Conservation (phyloP, 306 rosid genomes). For the Ormosia semicastrata region DNA sequence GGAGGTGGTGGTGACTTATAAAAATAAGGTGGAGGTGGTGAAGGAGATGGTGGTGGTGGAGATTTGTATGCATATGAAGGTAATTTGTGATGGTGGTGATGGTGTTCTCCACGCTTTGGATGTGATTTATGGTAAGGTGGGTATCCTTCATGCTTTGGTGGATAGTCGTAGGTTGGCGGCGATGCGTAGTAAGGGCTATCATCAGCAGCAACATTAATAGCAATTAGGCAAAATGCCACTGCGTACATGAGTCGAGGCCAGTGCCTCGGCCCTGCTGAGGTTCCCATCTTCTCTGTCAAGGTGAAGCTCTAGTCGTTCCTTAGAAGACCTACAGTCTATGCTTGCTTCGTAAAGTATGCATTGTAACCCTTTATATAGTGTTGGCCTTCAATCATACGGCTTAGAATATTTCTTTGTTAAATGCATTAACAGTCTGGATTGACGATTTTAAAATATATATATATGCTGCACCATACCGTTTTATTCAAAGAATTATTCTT, state of each 20-base stretch:
- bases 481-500: neutral
- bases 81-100: neutral
- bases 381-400: neutral
- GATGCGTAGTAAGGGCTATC: constrained; percentile 23
- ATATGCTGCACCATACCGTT: neutral
- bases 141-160: neutral
- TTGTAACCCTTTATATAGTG: constrained; percentile 46
- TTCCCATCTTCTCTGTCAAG: constrained; percentile 37
- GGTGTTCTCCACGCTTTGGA: neutral
- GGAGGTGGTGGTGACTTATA: neutral
- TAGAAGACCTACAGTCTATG: neutral
- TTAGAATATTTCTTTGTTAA: neutral
- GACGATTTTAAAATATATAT: constrained; percentile 2
- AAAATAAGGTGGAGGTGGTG: neutral
- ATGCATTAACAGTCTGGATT: constrained; percentile 9
- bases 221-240: constrained; percentile 40
- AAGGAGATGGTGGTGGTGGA: neutral
- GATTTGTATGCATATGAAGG: neutral
- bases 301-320: neutral
- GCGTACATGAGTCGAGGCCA: constrained; percentile 49
- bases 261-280: constrained; percentile 31
- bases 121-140: constrained; percentile 8
- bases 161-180: constrained; percentile 17
- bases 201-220: constrained; percentile 27
- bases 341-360: constrained; percentile 15